Evolutionary conservation across 345 rosid genomes (phyloP).

Genomic region (Citrus glauca): DNA sequence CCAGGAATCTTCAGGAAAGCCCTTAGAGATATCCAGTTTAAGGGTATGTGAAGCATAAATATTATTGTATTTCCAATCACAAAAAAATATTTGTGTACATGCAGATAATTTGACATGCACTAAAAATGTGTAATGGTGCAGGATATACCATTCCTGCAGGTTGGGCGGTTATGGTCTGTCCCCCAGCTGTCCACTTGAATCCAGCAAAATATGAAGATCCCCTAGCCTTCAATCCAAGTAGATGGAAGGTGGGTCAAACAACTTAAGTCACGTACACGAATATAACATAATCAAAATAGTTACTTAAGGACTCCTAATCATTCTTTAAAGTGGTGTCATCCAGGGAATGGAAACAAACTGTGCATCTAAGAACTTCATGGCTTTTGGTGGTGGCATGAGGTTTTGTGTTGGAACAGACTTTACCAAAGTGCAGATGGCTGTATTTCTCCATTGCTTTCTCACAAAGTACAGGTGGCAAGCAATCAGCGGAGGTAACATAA

Average conservation of each 20-base stretch:
- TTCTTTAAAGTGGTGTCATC: slow-evolving; percentile 9
- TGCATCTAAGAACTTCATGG: slow-evolving; percentile 83
- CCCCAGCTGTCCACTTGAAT: slow-evolving; percentile 90
- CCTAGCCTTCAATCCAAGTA: slow-evolving; percentile 71
- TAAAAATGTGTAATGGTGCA: slow-evolving; percentile 30
- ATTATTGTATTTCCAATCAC: background rate
- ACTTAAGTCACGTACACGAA: background rate
- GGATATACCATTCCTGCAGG: slow-evolving; percentile 91
- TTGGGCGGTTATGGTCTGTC: slow-evolving; percentile 92
- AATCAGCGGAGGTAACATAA: slow-evolving; percentile 65
- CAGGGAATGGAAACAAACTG: slow-evolving; percentile 59
- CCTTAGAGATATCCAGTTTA: slow-evolving; percentile 58
- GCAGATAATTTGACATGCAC: background rate
- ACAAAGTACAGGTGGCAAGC: slow-evolving; percentile 80
- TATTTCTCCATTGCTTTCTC: slow-evolving; percentile 76
- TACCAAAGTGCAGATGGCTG: slow-evolving; percentile 83
- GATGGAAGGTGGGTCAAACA: slow-evolving; percentile 73
- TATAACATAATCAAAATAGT: background rate
- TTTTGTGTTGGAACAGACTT: slow-evolving; percentile 93
- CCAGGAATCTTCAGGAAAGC: slow-evolving; percentile 94
- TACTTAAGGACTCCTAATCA: background rate
- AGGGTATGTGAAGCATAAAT: slow-evolving; percentile 41
- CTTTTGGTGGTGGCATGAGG: slow-evolving; percentile 97
- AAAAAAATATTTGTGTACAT: background rate
- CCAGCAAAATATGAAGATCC: slow-evolving; percentile 69